phyloP scores from a whole-genome alignment of 495 filamentous ascomycete species.

The Penicillium paxilli region DNA sequence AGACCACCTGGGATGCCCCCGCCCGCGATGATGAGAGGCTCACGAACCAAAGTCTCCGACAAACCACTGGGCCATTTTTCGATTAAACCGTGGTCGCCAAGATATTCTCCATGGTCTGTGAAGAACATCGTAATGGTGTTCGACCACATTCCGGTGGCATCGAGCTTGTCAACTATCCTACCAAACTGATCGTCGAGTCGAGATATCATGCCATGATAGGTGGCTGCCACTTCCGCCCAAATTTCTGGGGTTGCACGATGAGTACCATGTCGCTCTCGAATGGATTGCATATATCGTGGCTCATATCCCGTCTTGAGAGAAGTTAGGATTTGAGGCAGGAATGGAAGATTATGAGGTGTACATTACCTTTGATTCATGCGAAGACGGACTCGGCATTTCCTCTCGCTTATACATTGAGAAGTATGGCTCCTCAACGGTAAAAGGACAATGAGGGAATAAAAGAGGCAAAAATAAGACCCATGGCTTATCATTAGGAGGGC shows the following conservation, averaged over 20 bases:
- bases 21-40: slow-evolving; percentile 30
- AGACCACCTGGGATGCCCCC: slow-evolving; percentile 24
- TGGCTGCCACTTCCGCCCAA: slow-evolving; percentile 23
- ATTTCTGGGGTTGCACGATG: slow-evolving; percentile 22
- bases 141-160: slow-evolving; percentile 15
- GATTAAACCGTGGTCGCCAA: slow-evolving; percentile 28
- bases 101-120: slow-evolving; percentile 28
- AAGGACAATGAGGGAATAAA: slow-evolving; percentile 29
- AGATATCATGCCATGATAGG: slow-evolving; percentile 30
- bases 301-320: slow-evolving; percentile 18
- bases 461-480: slow-evolving; percentile 30
- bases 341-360: neutral
- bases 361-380: slow-evolving; percentile 8
- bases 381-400: slow-evolving; percentile 10
- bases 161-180: slow-evolving; percentile 11
- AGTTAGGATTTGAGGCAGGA: neutral
- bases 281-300: slow-evolving; percentile 21
- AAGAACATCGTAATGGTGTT: slow-evolving; percentile 28
- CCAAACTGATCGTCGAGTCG: slow-evolving; percentile 27
- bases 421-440: slow-evolving; percentile 30
- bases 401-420: slow-evolving; percentile 25
- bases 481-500: slow-evolving; percentile 22
- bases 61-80: slow-evolving; percentile 32
- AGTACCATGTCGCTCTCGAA: slow-evolving; percentile 22
- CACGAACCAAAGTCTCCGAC: slow-evolving; percentile 24